Evolutionary conservation across 1,139 yeast genomes (phyloP).

Genomic region (Debaryomyces coudertii): DNA sequence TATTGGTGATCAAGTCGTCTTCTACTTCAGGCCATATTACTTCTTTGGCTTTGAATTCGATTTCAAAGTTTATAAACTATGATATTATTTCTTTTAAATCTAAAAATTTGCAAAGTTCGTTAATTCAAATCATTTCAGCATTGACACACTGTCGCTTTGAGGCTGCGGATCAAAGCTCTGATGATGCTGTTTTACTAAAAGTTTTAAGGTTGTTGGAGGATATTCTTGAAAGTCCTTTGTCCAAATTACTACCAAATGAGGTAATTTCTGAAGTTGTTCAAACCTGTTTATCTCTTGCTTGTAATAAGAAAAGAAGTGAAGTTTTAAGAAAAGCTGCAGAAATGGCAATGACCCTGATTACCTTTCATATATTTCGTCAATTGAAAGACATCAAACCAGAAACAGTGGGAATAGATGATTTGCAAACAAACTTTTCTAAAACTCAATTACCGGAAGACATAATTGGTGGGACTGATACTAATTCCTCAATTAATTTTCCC

Average conservation of each 20-base stretch:
- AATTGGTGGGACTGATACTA: constrained; percentile 41
- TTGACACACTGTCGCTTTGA: constrained; percentile 94
- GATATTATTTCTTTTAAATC: constrained; percentile 52
- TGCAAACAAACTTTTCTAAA: constrained; percentile 39
- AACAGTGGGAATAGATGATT: constrained; percentile 27
- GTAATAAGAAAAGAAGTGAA: constrained; percentile 90
- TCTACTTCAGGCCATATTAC: constrained; percentile 88
- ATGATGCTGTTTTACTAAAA: constrained; percentile 86
- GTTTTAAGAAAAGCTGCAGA: constrained; percentile 90
- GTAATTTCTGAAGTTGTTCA: constrained; percentile 88
- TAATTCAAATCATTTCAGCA: constrained; percentile 69
- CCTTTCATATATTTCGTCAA: constrained; percentile 67
- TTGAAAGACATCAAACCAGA: constrained; percentile 62
- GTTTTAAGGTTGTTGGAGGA: constrained; percentile 76
- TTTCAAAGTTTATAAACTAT: constrained; percentile 71
- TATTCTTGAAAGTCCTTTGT: constrained; percentile 66
- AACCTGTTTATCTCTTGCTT: constrained; percentile 88
- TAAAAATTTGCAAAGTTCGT: constrained; percentile 50
- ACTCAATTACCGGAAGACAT: constrained; percentile 43
- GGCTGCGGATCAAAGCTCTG: constrained; percentile 91
- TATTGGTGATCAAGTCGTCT: constrained; percentile 83
- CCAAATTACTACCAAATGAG: constrained; percentile 72
- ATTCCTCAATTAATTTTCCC: constrained; percentile 7
- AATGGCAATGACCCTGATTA: constrained; percentile 73
- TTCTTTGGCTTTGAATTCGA: constrained; percentile 73